phyloP scores from a whole-genome alignment of 1,139 yeast genomes.

The Meyerozyma sp. region DNA sequence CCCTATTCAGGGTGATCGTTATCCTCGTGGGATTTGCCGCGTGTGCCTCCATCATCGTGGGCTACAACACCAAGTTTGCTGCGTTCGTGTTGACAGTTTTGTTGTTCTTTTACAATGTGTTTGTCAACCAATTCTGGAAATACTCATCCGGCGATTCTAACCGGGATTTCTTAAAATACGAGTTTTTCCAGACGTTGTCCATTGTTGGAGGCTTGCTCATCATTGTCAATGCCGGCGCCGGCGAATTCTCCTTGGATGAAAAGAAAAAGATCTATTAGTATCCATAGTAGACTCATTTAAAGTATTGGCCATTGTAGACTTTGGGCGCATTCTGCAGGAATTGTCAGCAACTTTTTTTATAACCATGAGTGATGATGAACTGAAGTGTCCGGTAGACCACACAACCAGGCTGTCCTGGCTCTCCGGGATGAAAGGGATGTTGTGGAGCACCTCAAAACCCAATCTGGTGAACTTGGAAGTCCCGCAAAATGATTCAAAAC shows the following conservation, averaged over 20 bases:
- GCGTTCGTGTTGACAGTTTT: slow-evolving; percentile 75
- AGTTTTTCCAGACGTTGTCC: slow-evolving; percentile 89
- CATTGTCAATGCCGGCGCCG: slow-evolving; percentile 95
- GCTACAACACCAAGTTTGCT: slow-evolving; percentile 88
- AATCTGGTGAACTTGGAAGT: background rate
- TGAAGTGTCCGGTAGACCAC: slow-evolving; percentile 67
- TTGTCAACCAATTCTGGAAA: slow-evolving; percentile 88
- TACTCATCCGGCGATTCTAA: slow-evolving; percentile 64
- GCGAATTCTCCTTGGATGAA: slow-evolving; percentile 88
- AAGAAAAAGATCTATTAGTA: slow-evolving; percentile 84
- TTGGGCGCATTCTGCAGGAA: background rate
- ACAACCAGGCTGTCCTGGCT: slow-evolving; percentile 56
- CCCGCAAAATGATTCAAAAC: slow-evolving; percentile 5
- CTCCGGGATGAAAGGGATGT: slow-evolving; percentile 4
- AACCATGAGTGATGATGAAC: slow-evolving; percentile 16
- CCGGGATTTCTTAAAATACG: slow-evolving; percentile 88
- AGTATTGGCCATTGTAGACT: background rate
- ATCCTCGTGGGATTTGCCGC: slow-evolving; percentile 66
- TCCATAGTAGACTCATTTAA: background rate
- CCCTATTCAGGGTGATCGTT: slow-evolving; percentile 58
- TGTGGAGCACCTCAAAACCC: slow-evolving; percentile 5
- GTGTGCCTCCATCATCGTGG: slow-evolving; percentile 80
- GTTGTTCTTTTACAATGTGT: slow-evolving; percentile 69
- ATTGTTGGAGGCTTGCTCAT: slow-evolving; percentile 91
- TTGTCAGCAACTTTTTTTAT: background rate